Conservation (phyloP, 768 basidiomycete genomes). For the Phylloporus sp. region DNA sequence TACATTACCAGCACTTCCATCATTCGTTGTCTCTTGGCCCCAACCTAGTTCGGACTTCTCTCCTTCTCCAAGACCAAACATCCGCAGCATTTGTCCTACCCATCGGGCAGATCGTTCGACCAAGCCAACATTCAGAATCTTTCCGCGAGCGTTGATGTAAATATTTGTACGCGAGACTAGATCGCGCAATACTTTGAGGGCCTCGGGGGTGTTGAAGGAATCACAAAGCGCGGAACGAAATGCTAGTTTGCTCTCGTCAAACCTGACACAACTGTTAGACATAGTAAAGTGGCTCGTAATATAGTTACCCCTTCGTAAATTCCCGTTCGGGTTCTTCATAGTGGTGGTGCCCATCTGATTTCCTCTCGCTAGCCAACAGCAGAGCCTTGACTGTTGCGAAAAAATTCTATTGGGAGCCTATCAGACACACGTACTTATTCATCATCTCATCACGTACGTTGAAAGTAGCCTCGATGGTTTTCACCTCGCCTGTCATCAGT, state of each 20-base stretch:
- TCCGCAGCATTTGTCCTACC: slow-evolving; percentile 69
- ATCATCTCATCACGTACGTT: slow-evolving; percentile 55
- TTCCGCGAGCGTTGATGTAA: slow-evolving; percentile 72
- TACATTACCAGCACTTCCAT: slow-evolving; percentile 35
- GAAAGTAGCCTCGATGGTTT: slow-evolving; percentile 74
- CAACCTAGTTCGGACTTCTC: slow-evolving; percentile 73
- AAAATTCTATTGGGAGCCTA: slow-evolving; percentile 67
- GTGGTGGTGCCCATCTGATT: slow-evolving; percentile 60
- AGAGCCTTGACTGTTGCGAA: slow-evolving; percentile 86
- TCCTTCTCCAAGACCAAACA: slow-evolving; percentile 77
- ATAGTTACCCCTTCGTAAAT: slow-evolving; percentile 56
- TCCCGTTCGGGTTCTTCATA: slow-evolving; percentile 67
- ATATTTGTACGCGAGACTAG: slow-evolving; percentile 83
- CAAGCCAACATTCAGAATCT: slow-evolving; percentile 55
- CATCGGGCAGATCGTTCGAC: slow-evolving; percentile 64
- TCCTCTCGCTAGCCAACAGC: slow-evolving; percentile 45
- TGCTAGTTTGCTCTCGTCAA: slow-evolving; percentile 66
- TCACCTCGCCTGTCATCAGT: slow-evolving; percentile 85
- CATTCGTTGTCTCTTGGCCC: slow-evolving; percentile 59
- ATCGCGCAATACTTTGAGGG: slow-evolving; percentile 71
- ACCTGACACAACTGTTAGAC: slow-evolving; percentile 40
- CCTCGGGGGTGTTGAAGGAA: slow-evolving; percentile 93
- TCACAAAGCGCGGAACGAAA: slow-evolving; percentile 91
- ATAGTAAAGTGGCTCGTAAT: slow-evolving; percentile 1
- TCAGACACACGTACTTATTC: neutral